These are phyloP conservation scores for Lineolata rhizophorae DNA, from an alignment of 495 filamentous ascomycete species.

Conservation along the genomic window DNA sequence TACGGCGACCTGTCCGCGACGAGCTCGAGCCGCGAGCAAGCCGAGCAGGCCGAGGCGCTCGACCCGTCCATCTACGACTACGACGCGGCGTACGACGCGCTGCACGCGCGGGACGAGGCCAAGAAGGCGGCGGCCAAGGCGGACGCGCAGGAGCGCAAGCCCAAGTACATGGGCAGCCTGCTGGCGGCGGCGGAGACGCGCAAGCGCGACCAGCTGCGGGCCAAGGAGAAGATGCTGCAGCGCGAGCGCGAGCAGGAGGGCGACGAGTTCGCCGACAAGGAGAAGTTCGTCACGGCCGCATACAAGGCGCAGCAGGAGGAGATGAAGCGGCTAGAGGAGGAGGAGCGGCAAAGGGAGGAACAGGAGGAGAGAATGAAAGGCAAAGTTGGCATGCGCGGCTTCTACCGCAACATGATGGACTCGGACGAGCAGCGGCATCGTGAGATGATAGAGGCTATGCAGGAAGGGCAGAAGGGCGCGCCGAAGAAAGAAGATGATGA, in stretches of 20 bases:
- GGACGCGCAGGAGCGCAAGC: conserved; percentile 30
- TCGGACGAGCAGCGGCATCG: conserved; percentile 55
- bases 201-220: conserved; percentile 72
- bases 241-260: conserved; percentile 83
- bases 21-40: conserved; percentile 30
- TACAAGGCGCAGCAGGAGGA: conserved; percentile 90
- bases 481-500: conserved; percentile 10
- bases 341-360: conserved; percentile 50
- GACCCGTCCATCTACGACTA: conserved; percentile 61
- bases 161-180: conserved; percentile 68
- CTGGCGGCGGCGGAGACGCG: conserved; percentile 63
- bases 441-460: conserved; percentile 40
- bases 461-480: conserved; percentile 32
- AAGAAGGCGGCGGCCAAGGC: conserved; percentile 15
- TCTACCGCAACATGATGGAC: conserved; percentile 69
- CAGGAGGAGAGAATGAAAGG: conserved; percentile 38
- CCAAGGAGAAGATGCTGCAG: conserved; percentile 68
- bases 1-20: conserved; percentile 34
- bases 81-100: conserved; percentile 46
- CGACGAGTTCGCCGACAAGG: conserved; percentile 84
- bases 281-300: conserved; percentile 89
- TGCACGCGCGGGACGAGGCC: conserved; percentile 12
- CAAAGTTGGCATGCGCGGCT: conserved; percentile 63
- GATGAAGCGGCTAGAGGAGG: conserved; percentile 51
- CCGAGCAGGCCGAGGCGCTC: conserved; percentile 30